Evolutionary conservation across 208 protist genomes (phyloP).

Genomic region (Endotrypanum monterogeii): DNA sequence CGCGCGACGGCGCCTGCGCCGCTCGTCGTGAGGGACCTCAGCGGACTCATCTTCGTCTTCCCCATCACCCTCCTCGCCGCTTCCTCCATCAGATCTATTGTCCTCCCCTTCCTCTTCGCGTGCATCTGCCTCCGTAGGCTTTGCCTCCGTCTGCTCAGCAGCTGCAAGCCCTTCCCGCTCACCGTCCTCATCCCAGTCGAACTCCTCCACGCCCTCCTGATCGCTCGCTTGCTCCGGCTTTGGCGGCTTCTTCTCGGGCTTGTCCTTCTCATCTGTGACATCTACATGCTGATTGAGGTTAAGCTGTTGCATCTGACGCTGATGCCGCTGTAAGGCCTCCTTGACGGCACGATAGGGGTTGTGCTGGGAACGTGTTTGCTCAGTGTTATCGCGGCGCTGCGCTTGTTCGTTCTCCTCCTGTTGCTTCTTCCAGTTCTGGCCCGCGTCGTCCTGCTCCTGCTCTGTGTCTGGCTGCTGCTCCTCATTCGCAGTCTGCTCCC

Average conservation of each 20-base stretch:
- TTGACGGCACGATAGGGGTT: slow-evolving; percentile 89
- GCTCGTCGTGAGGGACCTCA: slow-evolving; percentile 43
- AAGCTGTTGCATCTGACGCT: slow-evolving; percentile 78
- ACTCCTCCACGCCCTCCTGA: slow-evolving; percentile 44
- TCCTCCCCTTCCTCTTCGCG: slow-evolving; percentile 20
- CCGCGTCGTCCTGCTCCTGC: slow-evolving; percentile 81
- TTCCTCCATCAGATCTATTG: slow-evolving; percentile 21
- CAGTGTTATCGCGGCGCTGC: slow-evolving; percentile 76
- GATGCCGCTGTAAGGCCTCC: slow-evolving; percentile 85
- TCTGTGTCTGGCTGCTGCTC: slow-evolving; percentile 78
- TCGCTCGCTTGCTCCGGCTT: slow-evolving; percentile 41
- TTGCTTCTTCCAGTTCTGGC: slow-evolving; percentile 81
- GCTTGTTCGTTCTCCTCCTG: slow-evolving; percentile 73
- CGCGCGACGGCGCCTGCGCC: slow-evolving; percentile 35
- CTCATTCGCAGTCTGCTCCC: slow-evolving; percentile 61
- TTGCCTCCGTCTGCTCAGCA: slow-evolving; percentile 39
- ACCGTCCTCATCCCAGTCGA: slow-evolving; percentile 71
- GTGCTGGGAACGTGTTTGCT: slow-evolving; percentile 67
- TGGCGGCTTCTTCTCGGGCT: slow-evolving; percentile 44
- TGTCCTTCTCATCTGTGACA: slow-evolving; percentile 58
- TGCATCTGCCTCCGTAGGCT: slow-evolving; percentile 17
- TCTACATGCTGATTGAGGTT: slow-evolving; percentile 80
- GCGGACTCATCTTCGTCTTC: slow-evolving; percentile 34
- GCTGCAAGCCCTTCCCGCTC: slow-evolving; percentile 51
- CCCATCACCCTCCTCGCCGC: slow-evolving; percentile 15